Conservation (phyloP, 768 basidiomycete species). For the Xerocomus brunneocitrinus region DNA sequence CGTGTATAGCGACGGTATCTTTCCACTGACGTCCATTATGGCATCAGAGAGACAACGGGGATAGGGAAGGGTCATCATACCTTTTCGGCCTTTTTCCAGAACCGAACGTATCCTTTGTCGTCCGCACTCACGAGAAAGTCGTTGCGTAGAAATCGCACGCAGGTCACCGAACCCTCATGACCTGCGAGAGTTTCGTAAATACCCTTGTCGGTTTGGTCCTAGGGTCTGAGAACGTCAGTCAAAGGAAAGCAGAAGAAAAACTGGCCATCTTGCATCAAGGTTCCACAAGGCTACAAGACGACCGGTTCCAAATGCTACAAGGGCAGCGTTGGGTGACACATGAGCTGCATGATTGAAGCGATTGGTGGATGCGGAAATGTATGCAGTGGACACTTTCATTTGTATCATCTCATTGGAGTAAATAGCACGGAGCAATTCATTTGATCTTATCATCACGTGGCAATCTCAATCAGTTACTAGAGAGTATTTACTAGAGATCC, state of each 20-base stretch:
- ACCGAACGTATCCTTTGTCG: conserved; percentile 59
- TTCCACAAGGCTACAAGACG: conserved; percentile 60
- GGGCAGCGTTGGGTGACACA: conserved; percentile 25
- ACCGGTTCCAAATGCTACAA: conserved; percentile 57
- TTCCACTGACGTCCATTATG: conserved; percentile 50
- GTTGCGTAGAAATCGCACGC: conserved; percentile 59
- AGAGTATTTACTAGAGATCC: no score
- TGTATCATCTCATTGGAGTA: conserved; percentile 8
- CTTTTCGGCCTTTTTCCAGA: conserved; percentile 49
- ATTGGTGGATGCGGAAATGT: conserved; percentile 48
- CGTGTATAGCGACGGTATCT: conserved; percentile 39
- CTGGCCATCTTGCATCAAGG: conserved; percentile 36
- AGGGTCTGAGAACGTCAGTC: conserved; percentile 6
- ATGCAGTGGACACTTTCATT: conserved; percentile 25
- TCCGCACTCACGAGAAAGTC: conserved; percentile 66
- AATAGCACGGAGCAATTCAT: no score
- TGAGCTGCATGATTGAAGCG: conserved; percentile 40
- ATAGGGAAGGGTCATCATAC: conserved; percentile 11
- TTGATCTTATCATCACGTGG: conserved; percentile 20
- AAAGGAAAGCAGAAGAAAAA: neutral
- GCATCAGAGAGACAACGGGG: conserved; percentile 12
- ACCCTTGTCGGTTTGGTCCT: conserved; percentile 51
- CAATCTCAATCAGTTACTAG: neutral
- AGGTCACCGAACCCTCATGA: conserved; percentile 71
- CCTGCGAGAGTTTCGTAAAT: conserved; percentile 69